These are phyloP conservation scores for Juglanconis sp. DNA, from an alignment of 2,329 filamentous ascomycete genomes.

Conservation along the genomic window DNA sequence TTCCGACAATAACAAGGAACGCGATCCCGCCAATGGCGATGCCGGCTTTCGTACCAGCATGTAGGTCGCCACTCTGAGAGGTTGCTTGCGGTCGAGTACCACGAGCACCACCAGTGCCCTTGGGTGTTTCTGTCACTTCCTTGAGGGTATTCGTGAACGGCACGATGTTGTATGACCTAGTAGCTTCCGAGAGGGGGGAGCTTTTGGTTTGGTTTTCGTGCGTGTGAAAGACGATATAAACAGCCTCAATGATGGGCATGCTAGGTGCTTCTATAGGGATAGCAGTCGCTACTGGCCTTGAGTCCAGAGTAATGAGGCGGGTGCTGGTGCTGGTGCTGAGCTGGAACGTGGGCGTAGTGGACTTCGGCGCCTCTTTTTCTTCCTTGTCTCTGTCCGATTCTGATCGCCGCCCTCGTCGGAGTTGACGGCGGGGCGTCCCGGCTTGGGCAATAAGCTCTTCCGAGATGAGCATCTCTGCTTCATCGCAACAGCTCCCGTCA, in stretches of 20 bases:
- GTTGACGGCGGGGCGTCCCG: not conserved
- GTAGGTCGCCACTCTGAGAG: too few relatives aligned
- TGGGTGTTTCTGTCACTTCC: too few relatives aligned
- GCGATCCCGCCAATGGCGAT: too few relatives aligned
- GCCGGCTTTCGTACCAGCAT: too few relatives aligned
- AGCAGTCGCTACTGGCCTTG: not conserved
- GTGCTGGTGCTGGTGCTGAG: too few relatives aligned
- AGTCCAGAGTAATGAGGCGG: too few relatives aligned
- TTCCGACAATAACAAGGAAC: too few relatives aligned
- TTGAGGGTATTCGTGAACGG: too few relatives aligned
- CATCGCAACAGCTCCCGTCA: not conserved
- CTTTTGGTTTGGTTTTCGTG: not conserved
- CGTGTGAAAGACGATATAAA: not conserved
- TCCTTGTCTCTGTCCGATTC: not conserved
- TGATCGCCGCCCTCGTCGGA: not conserved
- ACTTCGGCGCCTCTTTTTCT: not conserved
- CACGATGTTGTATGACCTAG: not conserved
- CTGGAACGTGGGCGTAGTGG: not conserved
- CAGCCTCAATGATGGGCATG: not conserved
- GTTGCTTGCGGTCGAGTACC: too few relatives aligned
- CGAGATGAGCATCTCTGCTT: not conserved
- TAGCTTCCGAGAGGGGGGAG: slow-evolving; percentile 1
- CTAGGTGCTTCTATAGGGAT: not conserved
- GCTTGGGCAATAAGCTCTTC: not conserved
- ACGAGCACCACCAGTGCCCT: too few relatives aligned